Evolutionary conservation across 192 early-diverging fungal genomes (phyloP), one percentile per base, ranked within the genome.

Genomic region (Allomyces javanicus): DNA sequence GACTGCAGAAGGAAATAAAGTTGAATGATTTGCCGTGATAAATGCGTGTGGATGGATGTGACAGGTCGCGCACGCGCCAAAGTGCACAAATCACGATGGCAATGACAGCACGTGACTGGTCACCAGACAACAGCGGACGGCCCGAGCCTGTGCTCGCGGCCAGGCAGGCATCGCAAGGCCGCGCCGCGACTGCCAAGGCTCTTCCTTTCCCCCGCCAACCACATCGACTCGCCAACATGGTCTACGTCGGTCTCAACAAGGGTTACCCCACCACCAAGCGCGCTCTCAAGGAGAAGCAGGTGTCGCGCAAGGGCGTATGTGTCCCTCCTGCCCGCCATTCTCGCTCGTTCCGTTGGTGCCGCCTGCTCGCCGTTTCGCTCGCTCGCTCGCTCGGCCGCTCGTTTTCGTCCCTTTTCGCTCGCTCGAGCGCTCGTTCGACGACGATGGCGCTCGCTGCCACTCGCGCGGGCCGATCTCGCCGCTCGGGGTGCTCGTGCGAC

Each of bases 181-280:
- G 26, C 26, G 4, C 26, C 26, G 26, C 26, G 26, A 27, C 26
- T 3, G 1, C 26, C 33, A 21, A 58, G 50, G 50, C 50, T n/a
- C 10, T 12, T 58, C 50, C 50, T 21, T 58, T n/a, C 50, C 50
- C 0, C 9, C 50, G 14, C 0, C 12, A 1, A 21, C 50, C 50
- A 58, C 12, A 21, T 58, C 21, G 12, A 44, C 5, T 21, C 50
- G 50, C 50, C 7, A 85, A 3, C 33, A 40, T 40, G 33, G 33
- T 99, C 74, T 82, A 82, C 73, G 81, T 79, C 70, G 96, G 96
- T 73, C 76, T 85, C 78, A 96, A 94, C 87, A 85, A 87, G 76
- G 96, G 96, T 66, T 92, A 89, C 86, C 77, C 89, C 79, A 87
- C 86, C 72, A 85, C 94, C 67, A 75, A 75, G 67, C 84, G 86